Base-by-base conservation (phyloP, 192 early-diverging fungal genomes). In the Chytriomyces confervae region DNA sequence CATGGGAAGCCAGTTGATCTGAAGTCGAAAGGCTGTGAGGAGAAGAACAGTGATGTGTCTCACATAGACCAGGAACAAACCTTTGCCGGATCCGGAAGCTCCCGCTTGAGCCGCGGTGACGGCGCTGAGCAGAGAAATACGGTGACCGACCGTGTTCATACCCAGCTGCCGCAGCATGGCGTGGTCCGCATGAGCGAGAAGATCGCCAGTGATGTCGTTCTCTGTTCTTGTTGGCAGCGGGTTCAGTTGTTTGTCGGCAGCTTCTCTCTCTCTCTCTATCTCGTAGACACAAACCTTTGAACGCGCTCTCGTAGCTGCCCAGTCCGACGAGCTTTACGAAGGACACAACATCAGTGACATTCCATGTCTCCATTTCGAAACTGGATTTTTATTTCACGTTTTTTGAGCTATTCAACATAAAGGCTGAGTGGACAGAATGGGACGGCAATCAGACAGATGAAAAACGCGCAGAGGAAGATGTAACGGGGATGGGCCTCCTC, bases 151-250 rank as follows among this genome's bases (percentile, higher is more conserved):
- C 2, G 95, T 93, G 61, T 84, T 85, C 60, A 99, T 89, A 6
- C 90, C 92, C 64, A 99, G 82, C 75, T 96, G 96, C 81, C 93
- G 94, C 69, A 99, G 86, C 47, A 96, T 88, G 61, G 92, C 94
- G 83, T 98, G 95, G 83, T 96, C 94, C 20, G 96, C 91, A 79
- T 94, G 90, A 47, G 95, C 82, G 5, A 99, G 87, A 6, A 95
- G 85, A 61, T 95, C 94, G 66, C 97, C 97, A 29, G 92, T 92
- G 75, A 99, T 96, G 23, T 88, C 89, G 81, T 98, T 92, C 66
- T 97, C 97, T 94, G 63, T 18, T 69, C n/a, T 36, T 61, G 60
- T n/a, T 44, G 48, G 61, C 50, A 62, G 47, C 73, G 24, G n/a
- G 50, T 27, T 16, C 23, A 8, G 64, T 47, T 24, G 76, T 24